Evolutionary conservation across 1,284 basidiomycete species (phyloP).

Genomic region (Kwoniella shivajii): DNA sequence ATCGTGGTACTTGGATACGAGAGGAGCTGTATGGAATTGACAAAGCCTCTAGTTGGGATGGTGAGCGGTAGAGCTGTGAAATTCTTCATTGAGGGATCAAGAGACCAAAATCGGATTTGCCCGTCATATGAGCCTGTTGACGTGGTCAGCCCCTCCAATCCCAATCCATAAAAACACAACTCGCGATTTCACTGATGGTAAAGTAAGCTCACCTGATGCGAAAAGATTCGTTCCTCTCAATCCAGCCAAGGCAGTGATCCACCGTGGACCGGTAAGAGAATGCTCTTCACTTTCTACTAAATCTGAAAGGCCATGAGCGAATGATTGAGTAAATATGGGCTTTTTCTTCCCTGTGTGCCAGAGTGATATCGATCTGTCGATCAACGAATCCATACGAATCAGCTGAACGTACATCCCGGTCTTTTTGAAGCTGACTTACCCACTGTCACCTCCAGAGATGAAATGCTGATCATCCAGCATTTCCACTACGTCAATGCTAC

Average conservation of each 20-base stretch:
- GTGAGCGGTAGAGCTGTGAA: conserved; percentile 64
- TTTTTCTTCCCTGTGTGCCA: conserved; percentile 98
- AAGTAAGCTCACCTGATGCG: conserved; percentile 69
- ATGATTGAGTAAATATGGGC: conserved; percentile 77
- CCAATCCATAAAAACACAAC: too few species aligned
- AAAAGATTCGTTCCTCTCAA: conserved; percentile 89
- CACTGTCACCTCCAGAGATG: conserved; percentile 91
- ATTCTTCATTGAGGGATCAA: conserved; percentile 72
- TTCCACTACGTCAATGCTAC: conserved; percentile 85
- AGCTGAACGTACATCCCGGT: neutral
- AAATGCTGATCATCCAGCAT: conserved; percentile 95
- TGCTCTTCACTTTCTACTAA: conserved; percentile 63
- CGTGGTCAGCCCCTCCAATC: too few species aligned
- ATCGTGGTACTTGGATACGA: conserved; percentile 62
- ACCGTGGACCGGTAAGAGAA: conserved; percentile 78
- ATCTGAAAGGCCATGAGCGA: conserved; percentile 72
- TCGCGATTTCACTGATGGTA: neutral
- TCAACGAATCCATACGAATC: neutral
- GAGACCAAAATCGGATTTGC: conserved; percentile 81
- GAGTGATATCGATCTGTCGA: conserved; percentile 75
- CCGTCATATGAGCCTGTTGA: conserved; percentile 80
- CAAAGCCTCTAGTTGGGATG: conserved; percentile 70
- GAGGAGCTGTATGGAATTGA: conserved; percentile 87
- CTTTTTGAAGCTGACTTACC: conserved; percentile 60
- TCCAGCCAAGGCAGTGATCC: conserved; percentile 82